Percentiles rank a stretch among this genome's conserved stretches.
These are phyloP conservation scores for Sporobolomyces roseus DNA, from an alignment of 768 basidiomycete genomes.

Conservation along the genomic window DNA sequence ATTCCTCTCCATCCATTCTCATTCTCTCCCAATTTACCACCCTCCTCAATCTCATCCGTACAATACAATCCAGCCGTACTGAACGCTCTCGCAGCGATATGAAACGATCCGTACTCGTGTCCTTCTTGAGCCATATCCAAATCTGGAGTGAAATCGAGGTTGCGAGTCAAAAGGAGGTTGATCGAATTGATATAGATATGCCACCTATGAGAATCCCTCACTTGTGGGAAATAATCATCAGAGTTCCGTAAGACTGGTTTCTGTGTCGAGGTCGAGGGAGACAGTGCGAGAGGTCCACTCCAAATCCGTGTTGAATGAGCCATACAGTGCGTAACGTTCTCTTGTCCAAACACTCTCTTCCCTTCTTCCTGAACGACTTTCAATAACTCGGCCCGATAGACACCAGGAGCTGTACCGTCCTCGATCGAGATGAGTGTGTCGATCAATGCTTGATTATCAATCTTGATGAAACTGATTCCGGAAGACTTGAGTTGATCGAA, in stretches of 20 bases:
- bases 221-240: slow-evolving; percentile 43
- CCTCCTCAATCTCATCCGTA: slow-evolving; percentile 24
- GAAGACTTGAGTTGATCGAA: slow-evolving; percentile 30
- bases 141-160: slow-evolving; percentile 29
- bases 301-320: slow-evolving; percentile 32
- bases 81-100: slow-evolving; percentile 40
- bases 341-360: slow-evolving; percentile 17
- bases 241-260: slow-evolving; percentile 23
- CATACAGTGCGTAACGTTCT: slow-evolving; percentile 42
- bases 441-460: slow-evolving; percentile 43
- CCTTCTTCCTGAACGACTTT: slow-evolving; percentile 13
- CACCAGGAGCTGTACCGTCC: neutral
- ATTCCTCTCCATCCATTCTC: slow-evolving; percentile 3
- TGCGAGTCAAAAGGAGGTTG: slow-evolving; percentile 15
- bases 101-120: slow-evolving; percentile 25
- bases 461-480: slow-evolving; percentile 43
- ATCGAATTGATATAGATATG: slow-evolving; percentile 38
- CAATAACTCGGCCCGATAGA: slow-evolving; percentile 16
- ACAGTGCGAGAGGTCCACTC: slow-evolving; percentile 17
- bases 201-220: slow-evolving; percentile 39
- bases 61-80: slow-evolving; percentile 30
- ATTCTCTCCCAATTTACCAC: neutral
- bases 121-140: slow-evolving; percentile 41
- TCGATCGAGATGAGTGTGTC: slow-evolving; percentile 15
- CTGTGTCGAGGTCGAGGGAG: neutral